Base-by-base conservation (phyloP, 2,329 filamentous ascomycete species). In the Stagonosporopsis vannaccii region DNA sequence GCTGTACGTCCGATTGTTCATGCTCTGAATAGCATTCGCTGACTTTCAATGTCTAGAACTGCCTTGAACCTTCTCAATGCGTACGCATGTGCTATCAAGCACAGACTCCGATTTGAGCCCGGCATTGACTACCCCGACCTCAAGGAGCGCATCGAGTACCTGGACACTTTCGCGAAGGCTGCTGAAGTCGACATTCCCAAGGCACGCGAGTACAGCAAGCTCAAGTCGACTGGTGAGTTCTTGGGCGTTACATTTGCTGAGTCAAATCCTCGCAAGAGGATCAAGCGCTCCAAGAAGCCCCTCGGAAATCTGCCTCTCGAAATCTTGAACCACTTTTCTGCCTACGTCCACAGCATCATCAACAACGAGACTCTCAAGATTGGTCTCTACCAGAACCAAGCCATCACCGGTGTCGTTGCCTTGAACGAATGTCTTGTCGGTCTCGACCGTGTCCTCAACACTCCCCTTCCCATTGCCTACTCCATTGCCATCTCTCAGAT, bases 301-400 rank as follows among this genome's bases (percentile, higher is more conserved):
- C 82, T 94, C 12, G 91, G 91, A 51, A 93, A 96, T 73, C 81
- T 94, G n/a, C 91, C 91, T 0, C 81, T 94, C 8, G 91, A 96
- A 73, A 90, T 95, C 49, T 80, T 95, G 26, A 89, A 84, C 69
- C 88, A 94, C 71, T 75, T 95, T 4, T 85, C 85, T 19, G 77
- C 86, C 22, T 89, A 90, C 60, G 76, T 90, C 28, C 87, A 92
- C 63, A 81, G 82, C 46, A 77, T 87, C 59, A 80, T 88, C 44
- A 71, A 76, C 26, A 81, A 85, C 39, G 81, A 81, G 9, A 85
- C 85, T 44, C 78, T 90, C 26, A 76, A 80, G 12, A 74, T 86
- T 19, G 79, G 82, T 36, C 82, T 85, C 73, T 84, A 86, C 65
- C 86, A 88, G 71, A 86, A 84, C 11, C 75, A 85, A 60, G 81